A percentile compares a stretch with the other conserved stretches of the same genome.
These are phyloP conservation scores for Talaromyces liani DNA, from an alignment of 495 filamentous ascomycete species.

Conservation along the genomic window DNA sequence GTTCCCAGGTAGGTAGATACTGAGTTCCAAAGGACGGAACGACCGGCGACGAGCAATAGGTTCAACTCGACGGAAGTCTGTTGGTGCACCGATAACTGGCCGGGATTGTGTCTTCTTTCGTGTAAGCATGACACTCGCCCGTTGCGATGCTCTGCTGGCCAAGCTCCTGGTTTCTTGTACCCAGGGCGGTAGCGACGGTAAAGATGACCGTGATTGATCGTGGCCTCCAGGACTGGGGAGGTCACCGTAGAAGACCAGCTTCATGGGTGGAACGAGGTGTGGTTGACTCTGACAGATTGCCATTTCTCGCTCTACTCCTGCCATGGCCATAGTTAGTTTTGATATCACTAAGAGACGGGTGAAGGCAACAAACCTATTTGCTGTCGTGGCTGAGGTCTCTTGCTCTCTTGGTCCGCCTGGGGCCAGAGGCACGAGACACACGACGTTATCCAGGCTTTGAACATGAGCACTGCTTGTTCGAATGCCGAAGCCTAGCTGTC, in stretches of 20 bases:
- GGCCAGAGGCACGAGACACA: constrained; percentile 31
- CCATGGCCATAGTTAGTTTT: constrained; percentile 17
- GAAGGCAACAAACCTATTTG: constrained; percentile 17
- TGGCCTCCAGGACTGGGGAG: constrained; percentile 26
- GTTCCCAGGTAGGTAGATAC: constrained; percentile 60
- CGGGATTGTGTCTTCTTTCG: constrained; percentile 35
- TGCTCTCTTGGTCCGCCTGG: constrained; percentile 20
- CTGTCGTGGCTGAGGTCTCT: constrained; percentile 15
- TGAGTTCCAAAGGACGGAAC: constrained; percentile 69
- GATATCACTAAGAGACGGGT: no score
- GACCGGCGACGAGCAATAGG: constrained; percentile 19
- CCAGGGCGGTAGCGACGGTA: constrained; percentile 26
- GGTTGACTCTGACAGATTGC: constrained; percentile 44
- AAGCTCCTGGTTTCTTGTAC: constrained; percentile 32
- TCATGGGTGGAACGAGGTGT: constrained; percentile 40
- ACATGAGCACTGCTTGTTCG: constrained; percentile 34
- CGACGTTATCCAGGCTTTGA: constrained; percentile 36
- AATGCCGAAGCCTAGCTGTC: constrained; percentile 35
- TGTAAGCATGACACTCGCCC: constrained; percentile 40
- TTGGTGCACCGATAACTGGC: constrained; percentile 44
- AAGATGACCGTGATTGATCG: constrained; percentile 20
- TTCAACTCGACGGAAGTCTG: constrained; percentile 45
- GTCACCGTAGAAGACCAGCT: constrained; percentile 32
- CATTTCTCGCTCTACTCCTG: constrained; percentile 35
- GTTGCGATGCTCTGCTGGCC: constrained; percentile 42